Conservation (phyloP, 2,329 filamentous ascomycete genomes). For the Phaeophleospora eucalypticola region DNA sequence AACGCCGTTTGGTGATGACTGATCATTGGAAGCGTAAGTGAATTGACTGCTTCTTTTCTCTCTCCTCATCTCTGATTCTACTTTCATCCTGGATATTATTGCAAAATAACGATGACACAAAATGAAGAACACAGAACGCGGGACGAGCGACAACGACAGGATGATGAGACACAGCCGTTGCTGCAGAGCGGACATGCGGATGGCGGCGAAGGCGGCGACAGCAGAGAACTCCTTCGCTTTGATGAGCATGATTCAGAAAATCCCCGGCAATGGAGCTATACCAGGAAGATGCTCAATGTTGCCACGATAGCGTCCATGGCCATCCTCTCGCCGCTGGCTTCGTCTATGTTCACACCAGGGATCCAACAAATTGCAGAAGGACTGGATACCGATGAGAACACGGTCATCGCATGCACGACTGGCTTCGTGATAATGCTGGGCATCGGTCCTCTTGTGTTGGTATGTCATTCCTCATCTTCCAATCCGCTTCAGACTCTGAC, state of each 20-base stretch:
- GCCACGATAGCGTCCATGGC: constrained; percentile 50
- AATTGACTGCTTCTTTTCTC: background rate
- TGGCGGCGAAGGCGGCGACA: constrained; percentile 34
- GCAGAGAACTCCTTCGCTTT: constrained; percentile 30
- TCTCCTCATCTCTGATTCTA: background rate
- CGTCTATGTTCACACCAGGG: constrained; percentile 51
- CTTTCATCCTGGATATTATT: background rate
- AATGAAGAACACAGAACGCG: background rate
- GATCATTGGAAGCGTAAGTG: background rate
- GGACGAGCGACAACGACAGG: background rate
- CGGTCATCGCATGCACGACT: constrained; percentile 48
- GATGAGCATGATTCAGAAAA: constrained; percentile 39
- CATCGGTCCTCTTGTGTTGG: constrained; percentile 45
- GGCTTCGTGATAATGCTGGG: constrained; percentile 50
- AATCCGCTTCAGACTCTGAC: background rate
- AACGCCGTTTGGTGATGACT: background rate
- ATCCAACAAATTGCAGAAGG: constrained; percentile 48
- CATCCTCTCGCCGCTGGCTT: constrained; percentile 46
- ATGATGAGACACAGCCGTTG: constrained; percentile 39
- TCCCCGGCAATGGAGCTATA: constrained; percentile 44
- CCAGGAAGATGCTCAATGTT: constrained; percentile 48
- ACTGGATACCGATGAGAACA: constrained; percentile 38
- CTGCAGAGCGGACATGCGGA: constrained; percentile 32
- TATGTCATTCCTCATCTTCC: constrained; percentile 14
- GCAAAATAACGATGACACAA: constrained; percentile 2